Evolutionary conservation across 345 rosid species (phyloP).

Genomic region (Erysimum cheiranthoides): DNA sequence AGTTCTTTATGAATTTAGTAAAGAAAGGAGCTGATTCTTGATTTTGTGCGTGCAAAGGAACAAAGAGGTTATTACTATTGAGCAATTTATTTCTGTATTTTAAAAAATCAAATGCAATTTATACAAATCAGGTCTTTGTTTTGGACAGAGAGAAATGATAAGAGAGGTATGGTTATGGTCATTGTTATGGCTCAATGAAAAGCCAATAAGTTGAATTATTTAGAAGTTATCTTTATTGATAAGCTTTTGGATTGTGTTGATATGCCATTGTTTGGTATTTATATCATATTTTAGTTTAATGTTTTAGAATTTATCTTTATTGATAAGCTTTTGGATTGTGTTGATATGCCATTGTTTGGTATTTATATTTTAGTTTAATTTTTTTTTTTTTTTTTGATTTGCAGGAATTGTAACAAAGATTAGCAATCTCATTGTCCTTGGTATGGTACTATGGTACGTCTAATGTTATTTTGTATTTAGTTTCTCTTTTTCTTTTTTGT

Average conservation of each 20-base stretch:
- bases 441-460: conserved; percentile 36
- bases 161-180: not conserved
- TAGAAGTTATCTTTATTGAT: not conserved
- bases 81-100: not conserved
- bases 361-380: no score
- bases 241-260: not conserved
- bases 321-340: no score
- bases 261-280: not conserved
- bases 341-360: no score
- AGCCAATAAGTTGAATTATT: conserved; percentile 8
- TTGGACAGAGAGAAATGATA: conserved; percentile 29
- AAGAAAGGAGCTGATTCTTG: conserved; percentile 4
- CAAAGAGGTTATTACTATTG: not conserved
- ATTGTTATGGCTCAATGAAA: conserved; percentile 26
- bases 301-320: no score
- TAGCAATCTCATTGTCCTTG: conserved; percentile 22
- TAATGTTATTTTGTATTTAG: not conserved
- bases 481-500: not conserved
- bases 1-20: not conserved
- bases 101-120: not conserved
- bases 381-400: conserved; percentile 17
- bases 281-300: not conserved
- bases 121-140: conserved; percentile 24
- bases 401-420: conserved; percentile 32
- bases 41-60: conserved; percentile 17